A percentile compares a stretch with the other conserved stretches of the same genome.
These are phyloP conservation scores for Monosporascus sp. DNA, from an alignment of 2,329 filamentous ascomycete species.

Conservation along the genomic window DNA sequence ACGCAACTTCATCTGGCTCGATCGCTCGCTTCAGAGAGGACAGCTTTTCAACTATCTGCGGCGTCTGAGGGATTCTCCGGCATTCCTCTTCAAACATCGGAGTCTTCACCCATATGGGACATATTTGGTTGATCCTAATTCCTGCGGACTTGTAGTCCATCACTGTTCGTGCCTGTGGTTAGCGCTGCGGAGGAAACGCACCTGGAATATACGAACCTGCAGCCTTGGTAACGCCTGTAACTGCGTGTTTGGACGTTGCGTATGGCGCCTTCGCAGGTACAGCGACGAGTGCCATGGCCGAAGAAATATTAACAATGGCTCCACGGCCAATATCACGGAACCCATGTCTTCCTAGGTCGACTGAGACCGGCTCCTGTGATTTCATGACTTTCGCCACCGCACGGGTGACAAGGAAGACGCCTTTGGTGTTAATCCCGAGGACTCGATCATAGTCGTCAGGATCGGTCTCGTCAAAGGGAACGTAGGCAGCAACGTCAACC, in stretches of 20 bases:
- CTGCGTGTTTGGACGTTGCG: slow-evolving; percentile 21
- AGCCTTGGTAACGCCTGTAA: slow-evolving; percentile 17
- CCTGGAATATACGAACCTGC: slow-evolving; percentile 6
- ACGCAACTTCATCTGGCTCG: slow-evolving; percentile 16
- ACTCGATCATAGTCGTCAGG: slow-evolving; percentile 17
- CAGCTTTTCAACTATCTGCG: slow-evolving; percentile 5
- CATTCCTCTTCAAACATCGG: slow-evolving; percentile 16
- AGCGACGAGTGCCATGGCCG: slow-evolving; percentile 15
- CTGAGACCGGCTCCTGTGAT: slow-evolving; percentile 7
- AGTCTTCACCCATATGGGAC: slow-evolving; percentile 12
- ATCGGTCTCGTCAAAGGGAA: slow-evolving; percentile 16
- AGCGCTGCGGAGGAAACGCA: not conserved
- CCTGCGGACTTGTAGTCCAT: slow-evolving; percentile 12
- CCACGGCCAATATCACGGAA: slow-evolving; percentile 17
- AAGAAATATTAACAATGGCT: slow-evolving; percentile 25
- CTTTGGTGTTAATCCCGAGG: slow-evolving; percentile 15
- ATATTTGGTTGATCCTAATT: slow-evolving; percentile 16
- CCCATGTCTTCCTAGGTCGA: slow-evolving; percentile 12
- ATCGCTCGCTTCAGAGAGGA: slow-evolving; percentile 11
- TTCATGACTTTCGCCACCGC: slow-evolving; percentile 15
- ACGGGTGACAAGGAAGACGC: slow-evolving; percentile 9
- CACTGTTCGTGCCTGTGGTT: not conserved
- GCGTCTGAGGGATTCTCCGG: slow-evolving; percentile 6
- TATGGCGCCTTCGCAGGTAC: slow-evolving; percentile 15
- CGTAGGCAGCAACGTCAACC: slow-evolving; percentile 13